Percentiles rank a stretch among this genome's conserved stretches.
Evolutionary conservation across 1,284 basidiomycete species (phyloP).

Genomic region (Melanopsichium pennsylvanicum): DNA sequence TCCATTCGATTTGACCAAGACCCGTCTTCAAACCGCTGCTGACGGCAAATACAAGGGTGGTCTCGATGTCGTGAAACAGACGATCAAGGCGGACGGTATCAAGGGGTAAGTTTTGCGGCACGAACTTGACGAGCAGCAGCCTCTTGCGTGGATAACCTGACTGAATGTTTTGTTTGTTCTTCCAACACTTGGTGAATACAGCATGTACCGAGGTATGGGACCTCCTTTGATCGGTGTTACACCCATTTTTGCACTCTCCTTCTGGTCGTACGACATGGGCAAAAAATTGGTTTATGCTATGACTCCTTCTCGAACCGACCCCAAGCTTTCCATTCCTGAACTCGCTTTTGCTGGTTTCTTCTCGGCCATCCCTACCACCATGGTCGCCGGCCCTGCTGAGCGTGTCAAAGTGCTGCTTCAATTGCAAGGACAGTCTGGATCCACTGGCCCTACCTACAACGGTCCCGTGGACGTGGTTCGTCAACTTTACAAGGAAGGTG

Average conservation of each 20-base stretch:
- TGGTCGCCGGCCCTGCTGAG: constrained; percentile 93
- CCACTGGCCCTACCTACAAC: constrained; percentile 77
- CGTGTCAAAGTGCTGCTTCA: constrained; percentile 93
- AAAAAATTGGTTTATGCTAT: constrained; percentile 82
- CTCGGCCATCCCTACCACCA: constrained; percentile 89
- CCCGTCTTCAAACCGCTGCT: constrained; percentile 85
- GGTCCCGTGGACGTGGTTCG: constrained; percentile 90
- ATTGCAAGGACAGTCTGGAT: constrained; percentile 84
- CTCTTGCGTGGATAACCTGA: too few species aligned
- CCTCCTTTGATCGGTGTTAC: constrained; percentile 96
- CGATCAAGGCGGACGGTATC: constrained; percentile 85
- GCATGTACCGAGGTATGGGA: constrained; percentile 94
- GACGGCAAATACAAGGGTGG: constrained; percentile 91
- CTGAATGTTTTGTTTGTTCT: background rate
- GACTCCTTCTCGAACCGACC: constrained; percentile 73
- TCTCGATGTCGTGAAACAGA: constrained; percentile 90
- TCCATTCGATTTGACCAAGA: constrained; percentile 97
- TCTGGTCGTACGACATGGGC: constrained; percentile 96
- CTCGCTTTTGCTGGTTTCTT: constrained; percentile 93
- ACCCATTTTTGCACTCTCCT: constrained; percentile 97
- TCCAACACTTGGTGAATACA: too few species aligned
- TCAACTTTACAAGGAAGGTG: constrained; percentile 93
- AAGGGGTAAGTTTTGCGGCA: constrained; percentile 72
- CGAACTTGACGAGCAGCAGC: too few species aligned
- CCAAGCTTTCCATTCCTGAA: constrained; percentile 78